Conservation (phyloP, 2,329 filamentous ascomycete species). For the Thielaviopsis populi region DNA sequence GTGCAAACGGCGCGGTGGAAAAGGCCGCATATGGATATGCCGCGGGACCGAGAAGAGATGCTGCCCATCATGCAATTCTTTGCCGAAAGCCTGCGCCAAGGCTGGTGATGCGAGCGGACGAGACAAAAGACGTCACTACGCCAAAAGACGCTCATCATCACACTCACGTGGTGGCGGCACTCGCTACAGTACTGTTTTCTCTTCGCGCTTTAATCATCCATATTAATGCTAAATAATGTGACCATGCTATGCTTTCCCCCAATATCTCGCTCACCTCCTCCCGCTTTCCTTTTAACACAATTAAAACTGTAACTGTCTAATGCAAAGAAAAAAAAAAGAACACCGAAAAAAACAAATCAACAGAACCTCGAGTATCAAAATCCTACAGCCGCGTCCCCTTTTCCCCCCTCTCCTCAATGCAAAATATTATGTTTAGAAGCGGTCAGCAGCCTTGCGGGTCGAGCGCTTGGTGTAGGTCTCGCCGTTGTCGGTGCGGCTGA, state of each 20-base stretch:
- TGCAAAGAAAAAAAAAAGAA: background rate
- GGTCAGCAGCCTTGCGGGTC: conserved; percentile 12
- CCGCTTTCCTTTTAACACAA: background rate
- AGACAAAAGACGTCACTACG: background rate
- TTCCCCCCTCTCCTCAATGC: background rate
- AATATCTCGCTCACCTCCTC: background rate
- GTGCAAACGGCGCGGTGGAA: conserved; percentile 56
- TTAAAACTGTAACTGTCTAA: background rate
- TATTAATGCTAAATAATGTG: background rate
- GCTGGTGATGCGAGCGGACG: background rate
- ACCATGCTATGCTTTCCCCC: background rate
- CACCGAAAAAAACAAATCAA: background rate
- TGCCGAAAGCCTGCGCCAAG: conserved; percentile 40
- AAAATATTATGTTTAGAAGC: conserved; percentile 9
- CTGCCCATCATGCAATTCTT: conserved; percentile 78
- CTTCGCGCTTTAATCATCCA: background rate
- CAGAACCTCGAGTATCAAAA: background rate
- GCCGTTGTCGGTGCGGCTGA: conserved; percentile 13
- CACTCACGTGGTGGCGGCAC: too few relatives aligned
- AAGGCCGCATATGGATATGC: conserved; percentile 64
- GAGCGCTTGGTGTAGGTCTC: conserved; percentile 3
- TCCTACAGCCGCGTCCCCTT: background rate
- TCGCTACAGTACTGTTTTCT: background rate
- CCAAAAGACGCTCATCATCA: too few relatives aligned
- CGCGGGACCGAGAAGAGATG: conserved; percentile 70